Base-by-base conservation (phyloP, 768 basidiomycete species). In the Kwoniella newhampshirensis region DNA sequence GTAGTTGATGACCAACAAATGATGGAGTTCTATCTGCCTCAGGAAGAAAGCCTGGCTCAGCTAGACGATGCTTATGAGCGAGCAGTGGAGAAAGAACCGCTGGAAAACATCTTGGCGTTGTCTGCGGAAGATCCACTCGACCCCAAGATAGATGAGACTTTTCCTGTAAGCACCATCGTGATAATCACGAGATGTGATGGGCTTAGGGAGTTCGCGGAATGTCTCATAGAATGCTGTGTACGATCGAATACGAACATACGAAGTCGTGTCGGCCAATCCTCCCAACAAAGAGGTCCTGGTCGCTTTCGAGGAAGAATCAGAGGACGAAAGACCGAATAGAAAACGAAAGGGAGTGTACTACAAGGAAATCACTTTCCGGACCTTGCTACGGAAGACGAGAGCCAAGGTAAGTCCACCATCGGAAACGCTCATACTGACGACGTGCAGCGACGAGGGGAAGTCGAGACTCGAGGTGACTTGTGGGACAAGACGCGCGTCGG, bases 11-110 rank as follows among this genome's bases (percentile, higher is more conserved):
- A 71, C 12, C 60, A 67, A 8, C 60, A 65, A 30, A 61, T 65
- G 35, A 57, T 68, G 57, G 66, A 70, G 30, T 66, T 64, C 53
- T 71, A 64, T 50, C 45, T 73, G 18, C 71, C 73, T 6, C 42
- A 55, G 27, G 71, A 70, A 32, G 64, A 71, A 32, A 64, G 65
- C 47, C 21, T 70, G 11, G 37, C 44, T 1, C 47, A 54, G 9
- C 54, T 70, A 42, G 53, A 62, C 2, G 54, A 67, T 15, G 59
- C 62, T 1, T 64, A 59, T 27, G 53, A 60, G 2, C 42, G 60
- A 23, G 54, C 68, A 4, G 43, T 70, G 3, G 58, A 54, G 12
- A 51, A 55, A 13, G 62, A 67, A 12, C 51, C 45, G 7, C 40
- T 56, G 6, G 54, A 73, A 25, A 59, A 66, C 30, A 41, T 66